A percentile compares a stretch with the other conserved stretches of the same genome.
Conservation (phyloP, 228 moss, liverwort and hornwort genomes). For the Sphagnum magellanicum region DNA sequence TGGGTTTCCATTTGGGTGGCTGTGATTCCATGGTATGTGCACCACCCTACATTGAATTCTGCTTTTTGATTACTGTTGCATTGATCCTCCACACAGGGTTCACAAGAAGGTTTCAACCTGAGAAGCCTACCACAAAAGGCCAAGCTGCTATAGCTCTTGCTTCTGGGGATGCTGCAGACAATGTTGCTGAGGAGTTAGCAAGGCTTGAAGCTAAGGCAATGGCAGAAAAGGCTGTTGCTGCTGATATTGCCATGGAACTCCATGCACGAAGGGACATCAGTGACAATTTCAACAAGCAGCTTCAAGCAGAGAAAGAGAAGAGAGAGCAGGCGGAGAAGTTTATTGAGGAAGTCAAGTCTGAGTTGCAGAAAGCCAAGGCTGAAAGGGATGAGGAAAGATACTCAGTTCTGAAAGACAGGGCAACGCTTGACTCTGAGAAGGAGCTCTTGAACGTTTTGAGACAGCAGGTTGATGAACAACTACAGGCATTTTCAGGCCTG, state of each 20-base stretch:
- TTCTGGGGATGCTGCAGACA: conserved; percentile 79
- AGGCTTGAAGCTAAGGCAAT: conserved; percentile 89
- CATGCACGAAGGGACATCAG: conserved; percentile 73
- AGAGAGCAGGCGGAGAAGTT: conserved; percentile 53
- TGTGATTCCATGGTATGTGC: no score
- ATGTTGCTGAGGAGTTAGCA: conserved; percentile 79
- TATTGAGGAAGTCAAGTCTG: conserved; percentile 37
- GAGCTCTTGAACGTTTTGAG: conserved; percentile 53
- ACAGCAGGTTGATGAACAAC: conserved; percentile 70
- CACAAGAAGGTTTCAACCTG: conserved; percentile 90
- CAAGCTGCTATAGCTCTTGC: conserved; percentile 94
- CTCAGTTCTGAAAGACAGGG: conserved; percentile 45
- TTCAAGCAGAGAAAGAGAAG: conserved; percentile 59
- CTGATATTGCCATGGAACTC: conserved; percentile 59
- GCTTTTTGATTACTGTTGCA: no score
- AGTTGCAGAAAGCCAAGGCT: conserved; percentile 46
- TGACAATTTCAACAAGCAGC: conserved; percentile 64
- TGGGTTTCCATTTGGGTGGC: no score
- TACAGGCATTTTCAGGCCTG: conserved; percentile 49
- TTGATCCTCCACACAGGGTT: conserved; percentile 27
- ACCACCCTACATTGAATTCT: no score
- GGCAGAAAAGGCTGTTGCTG: conserved; percentile 90
- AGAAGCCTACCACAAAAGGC: conserved; percentile 79
- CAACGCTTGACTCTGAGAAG: conserved; percentile 61
- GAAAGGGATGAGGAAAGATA: conserved; percentile 62